Evolutionary conservation across 2,329 filamentous ascomycete species (phyloP), one percentile per base, ranked within the genome.

Genomic region (Fusarium sp.): DNA sequence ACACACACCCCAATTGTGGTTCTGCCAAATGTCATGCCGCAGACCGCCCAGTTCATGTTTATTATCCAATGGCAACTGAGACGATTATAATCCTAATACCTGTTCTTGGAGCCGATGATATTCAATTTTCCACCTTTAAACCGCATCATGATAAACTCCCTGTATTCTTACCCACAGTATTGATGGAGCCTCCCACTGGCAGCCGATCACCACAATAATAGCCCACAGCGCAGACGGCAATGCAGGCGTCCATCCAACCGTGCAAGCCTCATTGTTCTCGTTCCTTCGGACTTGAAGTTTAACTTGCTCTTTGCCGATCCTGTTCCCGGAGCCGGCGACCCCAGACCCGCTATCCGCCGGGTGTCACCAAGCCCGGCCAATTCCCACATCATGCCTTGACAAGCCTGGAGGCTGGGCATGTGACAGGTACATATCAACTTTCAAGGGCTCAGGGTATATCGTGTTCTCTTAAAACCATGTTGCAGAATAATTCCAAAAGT

Each of bases 21-120:
- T 76, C 74, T 76, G 68, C 74, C 64, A 65, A 54, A 71, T 45
- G 23, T 63, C 56, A 60, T 67, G 54, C 73, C 69, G 70, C 17
- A 71, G 70, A 76, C 73, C 69, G 65, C 74, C 74, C 63, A 68
- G 37, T 41, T 67, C 45, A 48, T 60, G 26, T 55, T 23, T 38
- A 20, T 45, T 38, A 35, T 54, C 75, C 75, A 76, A 76, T 76
- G 27, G 32, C 15, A 69, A 23, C 7, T 26, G 23, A 45, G 42
- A 41, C 42, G 50, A 74, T 76, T 74, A 75, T 68, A 65, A 65
- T 61, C 38, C 41, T 26, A 48, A 68, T 72, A 44, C 63, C 59
- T 60, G 17, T 61, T 54, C 40, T 67, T 38, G 18, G 49, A 33
- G 20, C 44, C 49, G 52, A 40, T 52, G 35, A 9, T 20, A 14